Percentiles rank a stretch among this genome's conserved stretches.
Evolutionary conservation across 495 filamentous ascomycete genomes (phyloP).

Genomic region (Trichoderma orchidacearum): DNA sequence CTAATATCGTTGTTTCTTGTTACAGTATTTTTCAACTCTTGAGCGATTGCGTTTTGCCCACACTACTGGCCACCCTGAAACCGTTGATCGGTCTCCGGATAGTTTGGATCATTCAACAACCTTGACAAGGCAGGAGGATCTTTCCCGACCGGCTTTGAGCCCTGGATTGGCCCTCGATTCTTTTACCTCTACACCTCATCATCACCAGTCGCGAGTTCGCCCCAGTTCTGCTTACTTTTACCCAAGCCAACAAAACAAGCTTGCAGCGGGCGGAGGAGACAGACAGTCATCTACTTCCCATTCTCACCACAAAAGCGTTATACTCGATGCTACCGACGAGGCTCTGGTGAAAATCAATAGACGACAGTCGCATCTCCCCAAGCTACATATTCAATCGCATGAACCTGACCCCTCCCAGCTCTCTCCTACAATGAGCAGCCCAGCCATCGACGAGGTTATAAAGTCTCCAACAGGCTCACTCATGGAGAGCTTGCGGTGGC

Average conservation of each 20-base stretch:
- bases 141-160: constrained; percentile 25
- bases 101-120: constrained; percentile 14
- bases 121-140: constrained; percentile 22
- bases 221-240: constrained; percentile 59
- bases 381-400: background rate
- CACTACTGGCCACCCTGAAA: constrained; percentile 13
- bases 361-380: constrained; percentile 20
- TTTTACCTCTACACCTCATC: constrained; percentile 11
- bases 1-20: background rate
- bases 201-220: constrained; percentile 25
- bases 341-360: constrained; percentile 40
- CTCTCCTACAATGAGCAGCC: background rate
- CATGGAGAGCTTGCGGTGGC: constrained; percentile 57
- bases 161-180: constrained; percentile 14
- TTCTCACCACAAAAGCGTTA: constrained; percentile 38
- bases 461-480: constrained; percentile 6
- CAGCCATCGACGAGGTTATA: constrained; percentile 11
- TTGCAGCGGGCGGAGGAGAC: constrained; percentile 45
- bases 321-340: constrained; percentile 61
- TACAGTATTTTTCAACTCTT: constrained; percentile 53
- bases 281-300: constrained; percentile 34
- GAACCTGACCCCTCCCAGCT: background rate
- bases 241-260: constrained; percentile 53
- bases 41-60: constrained; percentile 52
- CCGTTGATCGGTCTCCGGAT: constrained; percentile 22